These are phyloP conservation scores for Wilcoxina mikolae DNA, from an alignment of 495 filamentous ascomycete species.

Conservation along the genomic window DNA sequence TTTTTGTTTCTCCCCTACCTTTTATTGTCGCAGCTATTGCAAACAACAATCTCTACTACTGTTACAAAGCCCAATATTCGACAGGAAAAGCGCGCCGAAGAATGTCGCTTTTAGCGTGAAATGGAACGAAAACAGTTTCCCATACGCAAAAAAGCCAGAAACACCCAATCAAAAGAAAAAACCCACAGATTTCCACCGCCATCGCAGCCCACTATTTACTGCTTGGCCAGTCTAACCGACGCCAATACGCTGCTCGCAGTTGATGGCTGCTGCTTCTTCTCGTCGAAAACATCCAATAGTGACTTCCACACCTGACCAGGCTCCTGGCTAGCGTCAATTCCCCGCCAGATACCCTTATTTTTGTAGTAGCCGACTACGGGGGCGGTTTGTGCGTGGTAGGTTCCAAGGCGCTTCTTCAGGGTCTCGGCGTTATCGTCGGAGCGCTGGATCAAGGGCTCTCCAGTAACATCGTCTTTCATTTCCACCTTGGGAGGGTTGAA, in stretches of 20 bases:
- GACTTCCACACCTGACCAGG: slow-evolving; percentile 91
- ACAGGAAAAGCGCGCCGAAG: not conserved
- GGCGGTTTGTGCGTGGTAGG: slow-evolving; percentile 85
- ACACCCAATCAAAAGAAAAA: not conserved
- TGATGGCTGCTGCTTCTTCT: slow-evolving; percentile 35
- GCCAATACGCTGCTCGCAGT: not conserved
- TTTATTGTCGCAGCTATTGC: too few relatives aligned
- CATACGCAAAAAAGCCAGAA: not conserved
- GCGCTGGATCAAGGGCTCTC: slow-evolving; percentile 91
- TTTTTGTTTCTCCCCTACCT: too few relatives aligned
- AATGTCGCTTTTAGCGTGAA: not conserved
- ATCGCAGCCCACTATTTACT: slow-evolving; percentile 14
- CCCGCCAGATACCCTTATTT: slow-evolving; percentile 90
- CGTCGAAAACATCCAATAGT: slow-evolving; percentile 70
- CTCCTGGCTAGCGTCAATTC: slow-evolving; percentile 91
- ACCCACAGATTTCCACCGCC: slow-evolving; percentile 13
- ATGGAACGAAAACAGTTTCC: not conserved
- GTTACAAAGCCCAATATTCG: not conserved
- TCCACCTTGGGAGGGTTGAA: slow-evolving; percentile 94
- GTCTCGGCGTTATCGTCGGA: slow-evolving; percentile 97
- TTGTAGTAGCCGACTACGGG: slow-evolving; percentile 94
- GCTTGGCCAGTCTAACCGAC: too few relatives aligned
- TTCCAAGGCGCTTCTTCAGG: slow-evolving; percentile 81
- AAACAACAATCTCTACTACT: not conserved
- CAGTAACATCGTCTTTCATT: slow-evolving; percentile 95